Base-by-base conservation (phyloP, 2,329 filamentous ascomycete genomes). In the Blumeria hordei region DNA sequence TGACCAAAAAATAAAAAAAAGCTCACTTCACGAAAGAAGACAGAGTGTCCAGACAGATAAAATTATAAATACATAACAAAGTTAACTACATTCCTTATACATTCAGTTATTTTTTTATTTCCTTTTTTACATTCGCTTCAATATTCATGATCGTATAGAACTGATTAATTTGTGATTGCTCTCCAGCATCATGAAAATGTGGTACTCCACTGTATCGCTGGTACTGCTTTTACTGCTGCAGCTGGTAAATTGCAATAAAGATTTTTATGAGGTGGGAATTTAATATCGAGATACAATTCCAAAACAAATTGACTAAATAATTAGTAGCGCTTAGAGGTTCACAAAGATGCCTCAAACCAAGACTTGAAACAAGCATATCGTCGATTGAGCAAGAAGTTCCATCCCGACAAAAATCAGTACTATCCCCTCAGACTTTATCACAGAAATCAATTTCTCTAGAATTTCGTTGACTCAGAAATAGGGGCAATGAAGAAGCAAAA, bases 331-430 rank as follows among this genome's bases (percentile, higher is more conserved):
- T 78, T 98, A 32, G 87, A 84, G 55, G 70, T 98, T 59, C 77
- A 82, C 64, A 87, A 79, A 64, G 74, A 81, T 57, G 90, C 90
- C 14, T 81, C 78, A 50, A 88, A 94, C 55, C 81, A 81, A 64
- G 83, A 96, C 63, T 83, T 98, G 66, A 98, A 98, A 69, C 84
- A 85, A 49, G 88, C 92, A 21, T 98, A 98, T 69, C 80, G 88
- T 57, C 81, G 80, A 57, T 74, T 98, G 10, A 93, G 85, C 72
- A 96, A 96, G 69, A 94, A 93, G 67, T 95, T 77, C 68, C 92
- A 98, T 66, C 92, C 92, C 3, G 92, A 98, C 69, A 98, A 98
- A 76, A 96, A 96, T 64, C 88, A 90, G 83, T 92, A 76, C 63
- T 83, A 14, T 53, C 55, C 49, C 51, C 53, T 11, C 12, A 45